A percentile compares a stretch with the other conserved stretches of the same genome.
These are phyloP conservation scores for Beauveria pseudobassiana DNA, from an alignment of 2,329 filamentous ascomycete genomes.

Conservation along the genomic window DNA sequence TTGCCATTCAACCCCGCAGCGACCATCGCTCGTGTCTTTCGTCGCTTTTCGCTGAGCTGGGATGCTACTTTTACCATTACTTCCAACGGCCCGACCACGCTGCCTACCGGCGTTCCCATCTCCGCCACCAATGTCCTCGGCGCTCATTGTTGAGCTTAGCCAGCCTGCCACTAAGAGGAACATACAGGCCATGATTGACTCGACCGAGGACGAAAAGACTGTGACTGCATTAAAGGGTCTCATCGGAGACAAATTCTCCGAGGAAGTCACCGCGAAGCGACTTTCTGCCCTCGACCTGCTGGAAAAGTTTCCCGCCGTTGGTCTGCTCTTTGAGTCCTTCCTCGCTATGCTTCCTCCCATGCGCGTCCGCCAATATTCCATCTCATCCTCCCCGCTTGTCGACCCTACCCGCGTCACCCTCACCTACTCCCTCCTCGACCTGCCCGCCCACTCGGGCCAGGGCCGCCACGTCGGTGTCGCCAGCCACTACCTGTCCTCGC, in stretches of 20 bases:
- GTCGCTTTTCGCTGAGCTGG: constrained; percentile 59
- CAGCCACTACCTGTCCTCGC: constrained; percentile 49
- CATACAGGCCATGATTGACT: constrained; percentile 37
- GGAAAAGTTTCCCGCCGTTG: constrained; percentile 51
- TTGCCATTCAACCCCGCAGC: constrained; percentile 61
- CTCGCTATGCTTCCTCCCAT: constrained; percentile 68
- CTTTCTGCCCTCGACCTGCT: constrained; percentile 63
- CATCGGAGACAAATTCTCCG: constrained; percentile 37
- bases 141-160: constrained; percentile 63
- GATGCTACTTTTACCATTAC: constrained; percentile 58
- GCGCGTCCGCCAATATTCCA: constrained; percentile 71
- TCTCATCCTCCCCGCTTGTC: constrained; percentile 64
- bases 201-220: constrained; percentile 37
- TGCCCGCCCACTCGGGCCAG: constrained; percentile 42
- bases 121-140: constrained; percentile 57
- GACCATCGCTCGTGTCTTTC: constrained; percentile 56
- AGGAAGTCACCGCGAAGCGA: constrained; percentile 46
- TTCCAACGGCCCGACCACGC: constrained; percentile 40
- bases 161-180: constrained; percentile 63
- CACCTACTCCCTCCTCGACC: constrained; percentile 60
- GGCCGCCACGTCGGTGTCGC: constrained; percentile 52
- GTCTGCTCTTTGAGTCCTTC: constrained; percentile 58
- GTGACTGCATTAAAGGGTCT: constrained; percentile 38
- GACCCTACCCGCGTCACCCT: constrained; percentile 52
- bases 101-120: constrained; percentile 49